These are phyloP conservation scores for Ceratobasidium sp. DNA, from an alignment of 1,284 basidiomycete genomes.

Conservation along the genomic window DNA sequence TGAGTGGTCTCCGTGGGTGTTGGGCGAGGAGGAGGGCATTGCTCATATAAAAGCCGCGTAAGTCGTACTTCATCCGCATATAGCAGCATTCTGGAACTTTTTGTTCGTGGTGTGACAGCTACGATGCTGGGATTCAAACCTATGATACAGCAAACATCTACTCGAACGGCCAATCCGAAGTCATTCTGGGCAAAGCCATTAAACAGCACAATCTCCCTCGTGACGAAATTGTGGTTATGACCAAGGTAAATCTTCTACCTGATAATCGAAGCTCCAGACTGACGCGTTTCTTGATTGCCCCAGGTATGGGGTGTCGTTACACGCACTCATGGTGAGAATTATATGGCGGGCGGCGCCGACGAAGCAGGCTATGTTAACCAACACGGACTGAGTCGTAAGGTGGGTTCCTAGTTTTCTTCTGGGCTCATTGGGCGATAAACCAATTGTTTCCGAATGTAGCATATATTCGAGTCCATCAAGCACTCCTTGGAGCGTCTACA, in stretches of 20 bases:
- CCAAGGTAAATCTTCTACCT: slow-evolving; percentile 38
- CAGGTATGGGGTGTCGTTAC: not conserved
- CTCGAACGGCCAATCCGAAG: slow-evolving; percentile 42
- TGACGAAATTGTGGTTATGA: slow-evolving; percentile 48
- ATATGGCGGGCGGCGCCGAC: slow-evolving; percentile 7
- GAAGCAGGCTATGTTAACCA: slow-evolving; percentile 54
- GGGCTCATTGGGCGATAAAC: not conserved
- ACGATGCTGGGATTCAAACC: slow-evolving; percentile 43
- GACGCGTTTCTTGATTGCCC: not conserved
- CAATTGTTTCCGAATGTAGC: slow-evolving; percentile 46
- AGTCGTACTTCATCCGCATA: not conserved
- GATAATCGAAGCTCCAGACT: not conserved
- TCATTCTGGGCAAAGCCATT: slow-evolving; percentile 47
- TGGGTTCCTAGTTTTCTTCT: slow-evolving; percentile 44
- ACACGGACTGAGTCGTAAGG: slow-evolving; percentile 54
- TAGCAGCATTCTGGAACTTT: not conserved
- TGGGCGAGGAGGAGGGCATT: slow-evolving; percentile 52
- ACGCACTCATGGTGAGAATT: not conserved
- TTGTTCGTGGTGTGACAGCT: slow-evolving; percentile 38
- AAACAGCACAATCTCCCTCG: slow-evolving; percentile 46
- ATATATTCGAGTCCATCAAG: slow-evolving; percentile 48
- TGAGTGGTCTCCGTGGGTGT: slow-evolving; percentile 50
- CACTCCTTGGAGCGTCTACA: slow-evolving; percentile 24
- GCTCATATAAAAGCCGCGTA: slow-evolving; percentile 54
- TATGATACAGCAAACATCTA: slow-evolving; percentile 45